These are phyloP conservation scores for Aureobasidium sp. DNA, from an alignment of 2,329 filamentous ascomycete species.

Conservation along the genomic window DNA sequence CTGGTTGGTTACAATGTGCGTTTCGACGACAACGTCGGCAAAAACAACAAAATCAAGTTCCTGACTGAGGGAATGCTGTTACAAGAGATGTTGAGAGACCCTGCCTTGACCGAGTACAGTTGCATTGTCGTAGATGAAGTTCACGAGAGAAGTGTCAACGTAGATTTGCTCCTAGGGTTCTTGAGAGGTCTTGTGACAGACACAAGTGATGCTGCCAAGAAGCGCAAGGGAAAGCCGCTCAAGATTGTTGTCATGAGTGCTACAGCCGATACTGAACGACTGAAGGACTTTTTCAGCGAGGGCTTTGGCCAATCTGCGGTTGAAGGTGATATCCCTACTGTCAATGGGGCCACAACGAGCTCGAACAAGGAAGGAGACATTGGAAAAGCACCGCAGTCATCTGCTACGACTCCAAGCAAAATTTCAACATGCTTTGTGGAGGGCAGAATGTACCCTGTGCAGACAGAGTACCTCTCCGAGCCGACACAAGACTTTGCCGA, in stretches of 20 bases:
- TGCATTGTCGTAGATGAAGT: constrained; percentile 93
- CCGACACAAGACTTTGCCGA: constrained; percentile 79
- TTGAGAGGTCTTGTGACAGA: constrained; percentile 66
- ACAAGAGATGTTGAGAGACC: constrained; percentile 85
- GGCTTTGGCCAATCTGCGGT: constrained; percentile 11
- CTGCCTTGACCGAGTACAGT: constrained; percentile 75
- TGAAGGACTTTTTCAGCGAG: constrained; percentile 66
- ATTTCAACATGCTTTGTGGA: constrained; percentile 62
- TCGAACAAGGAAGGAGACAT: neutral
- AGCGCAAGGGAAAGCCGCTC: constrained; percentile 64
- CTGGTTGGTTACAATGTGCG: constrained; percentile 88
- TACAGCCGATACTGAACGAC: constrained; percentile 77
- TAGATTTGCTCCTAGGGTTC: constrained; percentile 85
- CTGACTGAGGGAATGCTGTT: constrained; percentile 94
- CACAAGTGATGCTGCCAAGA: constrained; percentile 51
- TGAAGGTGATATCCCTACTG: neutral
- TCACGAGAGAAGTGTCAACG: constrained; percentile 90
- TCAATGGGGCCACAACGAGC: neutral
- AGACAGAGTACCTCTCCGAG: constrained; percentile 64
- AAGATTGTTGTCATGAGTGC: constrained; percentile 97
- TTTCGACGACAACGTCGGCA: constrained; percentile 82
- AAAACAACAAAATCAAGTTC: constrained; percentile 81
- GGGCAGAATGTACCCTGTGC: constrained; percentile 81
- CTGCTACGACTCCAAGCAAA: neutral
- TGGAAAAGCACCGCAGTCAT: neutral